Evolutionary conservation across 2,329 filamentous ascomycete genomes (phyloP), one percentile per base, ranked within the genome.

Genomic region (Fusarium abutilonis): DNA sequence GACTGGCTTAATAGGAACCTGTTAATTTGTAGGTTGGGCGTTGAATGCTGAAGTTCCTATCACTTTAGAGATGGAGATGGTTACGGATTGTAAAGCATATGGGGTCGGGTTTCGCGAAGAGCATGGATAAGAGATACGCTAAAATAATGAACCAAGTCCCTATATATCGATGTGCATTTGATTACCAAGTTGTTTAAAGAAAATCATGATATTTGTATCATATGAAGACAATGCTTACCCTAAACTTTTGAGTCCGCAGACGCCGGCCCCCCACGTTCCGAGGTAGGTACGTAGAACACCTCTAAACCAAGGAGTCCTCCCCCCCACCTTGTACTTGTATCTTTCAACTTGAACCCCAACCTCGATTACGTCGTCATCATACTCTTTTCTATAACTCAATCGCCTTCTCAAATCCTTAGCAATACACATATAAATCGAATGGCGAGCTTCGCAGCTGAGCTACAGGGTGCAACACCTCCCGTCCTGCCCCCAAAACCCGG

Each of bases 401-500:
- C 23, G 8, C 23, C 23, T 8, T 26, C 23, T 26, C 23, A 26
- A 26, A 26, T 26, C 6, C 23, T 5, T 26, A 4, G 5, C 6
- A 26, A 26, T 26, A 26, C 2, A 26, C 23, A 26, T 5, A 26
- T 8, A 26, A 6, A 26, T 31, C 17, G 46, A 38, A 76, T 75
- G 73, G 59, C 70, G 15, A 73, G 64, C 70, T 71, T 70, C 46
- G 66, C 71, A 3, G 55, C 71, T 17, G 73, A 73, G 23, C 51
- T 64, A 6, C 70, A 70, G 46, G 66, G 60, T 51, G 69, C 69
- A 14, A 75, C 74, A 6, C 89, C 89, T 23, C 90, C 90, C 0
- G 83, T 87, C 9, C 89, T 88, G 14, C 89, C 90, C 2, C 90
- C 90, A 1, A 92, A 92, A 73, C 87, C 89, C 14, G 83, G 80